Percentiles rank a stretch among this genome's conserved stretches.
Conservation (phyloP, 176 grass and related monocot genomes). For the Puccinellia tenuiflora region DNA sequence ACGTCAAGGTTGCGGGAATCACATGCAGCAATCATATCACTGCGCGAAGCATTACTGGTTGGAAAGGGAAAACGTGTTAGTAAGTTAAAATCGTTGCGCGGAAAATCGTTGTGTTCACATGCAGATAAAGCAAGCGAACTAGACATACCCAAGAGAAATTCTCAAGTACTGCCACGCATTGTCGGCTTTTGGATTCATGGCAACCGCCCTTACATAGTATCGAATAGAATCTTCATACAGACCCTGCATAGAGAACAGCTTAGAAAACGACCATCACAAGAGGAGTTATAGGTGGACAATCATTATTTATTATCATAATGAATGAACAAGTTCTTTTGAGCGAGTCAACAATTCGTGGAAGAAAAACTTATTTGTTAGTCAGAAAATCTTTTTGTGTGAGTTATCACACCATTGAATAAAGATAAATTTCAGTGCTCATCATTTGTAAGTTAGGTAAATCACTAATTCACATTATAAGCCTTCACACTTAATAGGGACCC, state of each 20-base stretch:
- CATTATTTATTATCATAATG: background rate
- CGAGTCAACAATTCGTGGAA: too few species aligned
- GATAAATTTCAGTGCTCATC: background rate
- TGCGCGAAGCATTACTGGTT: constrained; percentile 67
- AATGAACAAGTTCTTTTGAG: background rate
- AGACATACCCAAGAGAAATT: constrained; percentile 70
- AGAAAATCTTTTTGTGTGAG: background rate
- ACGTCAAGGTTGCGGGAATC: constrained; percentile 82
- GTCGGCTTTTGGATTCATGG: constrained; percentile 95
- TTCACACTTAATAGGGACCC: background rate
- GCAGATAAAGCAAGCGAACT: background rate
- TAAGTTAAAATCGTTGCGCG: constrained; percentile 7
- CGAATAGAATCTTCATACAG: constrained; percentile 88
- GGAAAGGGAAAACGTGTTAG: constrained; percentile 10
- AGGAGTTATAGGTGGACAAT: background rate
- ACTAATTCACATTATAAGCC: background rate
- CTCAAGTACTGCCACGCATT: constrained; percentile 91
- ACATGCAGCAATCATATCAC: constrained; percentile 88
- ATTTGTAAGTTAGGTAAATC: background rate
- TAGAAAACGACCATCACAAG: background rate
- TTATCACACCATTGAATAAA: background rate
- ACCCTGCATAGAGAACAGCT: constrained; percentile 45
- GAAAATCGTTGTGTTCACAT: background rate
- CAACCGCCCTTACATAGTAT: constrained; percentile 89
- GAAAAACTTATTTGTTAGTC: too few species aligned